Conservation (phyloP, 768 basidiomycete genomes). For the Leucosporidium yakuticum region DNA sequence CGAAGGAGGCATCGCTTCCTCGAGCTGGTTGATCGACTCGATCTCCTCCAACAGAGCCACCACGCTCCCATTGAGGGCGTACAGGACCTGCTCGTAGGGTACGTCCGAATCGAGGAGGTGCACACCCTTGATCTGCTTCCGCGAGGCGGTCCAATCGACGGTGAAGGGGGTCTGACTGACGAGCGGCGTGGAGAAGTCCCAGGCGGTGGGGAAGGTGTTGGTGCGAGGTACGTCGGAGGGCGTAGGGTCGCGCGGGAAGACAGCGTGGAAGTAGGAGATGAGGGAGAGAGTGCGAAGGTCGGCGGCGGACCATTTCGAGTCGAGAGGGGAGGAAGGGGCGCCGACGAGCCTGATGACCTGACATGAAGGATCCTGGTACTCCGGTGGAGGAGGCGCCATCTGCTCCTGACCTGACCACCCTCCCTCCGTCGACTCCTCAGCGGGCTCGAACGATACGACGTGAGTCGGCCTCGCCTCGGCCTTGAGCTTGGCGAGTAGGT, state of each 20-base stretch:
- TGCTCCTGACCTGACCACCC: not conserved
- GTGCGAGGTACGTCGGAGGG: constrained; percentile 58
- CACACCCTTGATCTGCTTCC: constrained; percentile 54
- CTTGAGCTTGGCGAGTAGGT: constrained; percentile 28
- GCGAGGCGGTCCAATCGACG: constrained; percentile 52
- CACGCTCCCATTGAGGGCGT: constrained; percentile 71
- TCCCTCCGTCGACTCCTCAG: not conserved
- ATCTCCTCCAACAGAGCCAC: constrained; percentile 61
- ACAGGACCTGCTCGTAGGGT: constrained; percentile 58
- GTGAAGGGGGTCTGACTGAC: constrained; percentile 66
- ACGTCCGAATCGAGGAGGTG: constrained; percentile 69
- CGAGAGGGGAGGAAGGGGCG: constrained; percentile 26
- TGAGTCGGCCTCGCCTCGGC: constrained; percentile 50
- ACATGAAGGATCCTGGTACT: not conserved
- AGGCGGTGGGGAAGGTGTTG: constrained; percentile 44
- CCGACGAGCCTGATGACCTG: constrained; percentile 7
- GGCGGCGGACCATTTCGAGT: constrained; percentile 25
- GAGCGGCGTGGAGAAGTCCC: constrained; percentile 66
- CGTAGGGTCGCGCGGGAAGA: not conserved
- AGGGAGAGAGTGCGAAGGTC: constrained; percentile 30
- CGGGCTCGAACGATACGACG: constrained; percentile 48
- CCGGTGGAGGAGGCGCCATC: not conserved
- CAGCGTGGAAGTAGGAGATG: constrained; percentile 30
- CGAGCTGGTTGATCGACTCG: not conserved
- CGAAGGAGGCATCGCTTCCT: no score